Evolutionary conservation across 495 filamentous ascomycete genomes (phyloP).

Genomic region (Lasiosphaeria miniovina): DNA sequence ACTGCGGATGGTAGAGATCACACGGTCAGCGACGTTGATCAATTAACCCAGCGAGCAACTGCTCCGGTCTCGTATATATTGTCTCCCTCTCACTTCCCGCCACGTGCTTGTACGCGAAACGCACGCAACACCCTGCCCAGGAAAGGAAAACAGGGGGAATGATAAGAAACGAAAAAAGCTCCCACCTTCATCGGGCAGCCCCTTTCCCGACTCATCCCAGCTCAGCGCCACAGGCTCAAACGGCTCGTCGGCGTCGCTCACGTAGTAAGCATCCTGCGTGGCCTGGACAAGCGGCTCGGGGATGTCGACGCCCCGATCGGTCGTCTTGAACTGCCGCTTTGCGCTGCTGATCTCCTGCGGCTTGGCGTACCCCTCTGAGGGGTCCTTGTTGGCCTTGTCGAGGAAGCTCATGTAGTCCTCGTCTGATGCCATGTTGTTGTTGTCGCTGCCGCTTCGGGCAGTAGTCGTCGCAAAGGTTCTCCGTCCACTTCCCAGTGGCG

Average conservation of each 20-base stretch:
- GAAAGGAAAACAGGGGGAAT: constrained; percentile 5
- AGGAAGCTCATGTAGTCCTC: constrained; percentile 78
- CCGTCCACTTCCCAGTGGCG: too few relatives aligned
- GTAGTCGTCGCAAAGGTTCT: not conserved
- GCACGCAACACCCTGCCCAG: not conserved
- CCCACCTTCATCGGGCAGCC: constrained; percentile 61
- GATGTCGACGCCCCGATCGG: constrained; percentile 49
- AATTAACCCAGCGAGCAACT: too few relatives aligned
- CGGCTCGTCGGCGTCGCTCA: constrained; percentile 79
- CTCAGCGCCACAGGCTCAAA: constrained; percentile 70
- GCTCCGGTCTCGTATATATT: too few relatives aligned
- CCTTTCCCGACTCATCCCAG: constrained; percentile 53
- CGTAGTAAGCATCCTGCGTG: constrained; percentile 60
- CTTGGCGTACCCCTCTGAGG: constrained; percentile 42
- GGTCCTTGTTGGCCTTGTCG: constrained; percentile 76
- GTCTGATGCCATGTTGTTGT: constrained; percentile 65
- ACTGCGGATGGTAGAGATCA: constrained; percentile 32
- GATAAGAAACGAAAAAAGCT: constrained; percentile 20
- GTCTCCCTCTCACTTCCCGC: too few relatives aligned
- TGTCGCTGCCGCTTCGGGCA: not conserved
- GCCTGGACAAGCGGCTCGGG: constrained; percentile 54
- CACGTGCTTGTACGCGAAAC: not conserved
- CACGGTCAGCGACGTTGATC: too few relatives aligned
- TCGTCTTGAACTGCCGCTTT: constrained; percentile 43
- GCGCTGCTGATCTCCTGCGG: not conserved